Conservation (phyloP, 441 rosid species). For the Biscutella laevigata region DNA sequence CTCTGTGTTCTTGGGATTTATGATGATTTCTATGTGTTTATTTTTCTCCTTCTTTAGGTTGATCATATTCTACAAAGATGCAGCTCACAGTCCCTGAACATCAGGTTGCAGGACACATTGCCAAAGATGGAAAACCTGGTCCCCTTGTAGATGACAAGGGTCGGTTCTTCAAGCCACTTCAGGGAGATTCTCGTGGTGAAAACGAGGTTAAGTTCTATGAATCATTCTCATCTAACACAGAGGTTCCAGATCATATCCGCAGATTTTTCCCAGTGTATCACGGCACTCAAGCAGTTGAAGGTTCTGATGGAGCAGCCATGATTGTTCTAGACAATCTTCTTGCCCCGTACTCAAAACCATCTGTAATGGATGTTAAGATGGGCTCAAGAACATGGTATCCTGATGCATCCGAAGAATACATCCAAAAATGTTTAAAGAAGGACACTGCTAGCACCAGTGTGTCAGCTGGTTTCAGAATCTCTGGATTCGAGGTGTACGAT, state of each 20-base stretch:
- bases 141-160: constrained; percentile 83
- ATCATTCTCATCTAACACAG: constrained; percentile 49
- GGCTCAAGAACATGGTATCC: constrained; percentile 98
- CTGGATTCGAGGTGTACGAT: constrained; percentile 56
- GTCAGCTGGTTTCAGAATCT: constrained; percentile 65
- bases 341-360: constrained; percentile 35
- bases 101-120: constrained; percentile 94
- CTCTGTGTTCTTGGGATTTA: neutral
- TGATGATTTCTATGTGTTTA: neutral
- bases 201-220: constrained; percentile 60
- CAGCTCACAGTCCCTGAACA: constrained; percentile 70
- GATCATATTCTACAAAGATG: constrained; percentile 33
- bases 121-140: constrained; percentile 53
- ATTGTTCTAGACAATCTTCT: constrained; percentile 61
- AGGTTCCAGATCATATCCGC: constrained; percentile 60
- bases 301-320: constrained; percentile 76
- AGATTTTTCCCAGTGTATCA: constrained; percentile 62
- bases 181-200: constrained; percentile 59
- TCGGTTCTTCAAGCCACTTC: constrained; percentile 84
- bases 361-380: constrained; percentile 77
- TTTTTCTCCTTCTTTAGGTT: constrained; percentile 7
- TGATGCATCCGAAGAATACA: constrained; percentile 61
- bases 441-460: constrained; percentile 48
- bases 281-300: constrained; percentile 64
- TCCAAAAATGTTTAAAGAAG: constrained; percentile 53